phyloP scores from a whole-genome alignment of 2,329 filamentous ascomycete species.

The Ophiostoma australiae region DNA sequence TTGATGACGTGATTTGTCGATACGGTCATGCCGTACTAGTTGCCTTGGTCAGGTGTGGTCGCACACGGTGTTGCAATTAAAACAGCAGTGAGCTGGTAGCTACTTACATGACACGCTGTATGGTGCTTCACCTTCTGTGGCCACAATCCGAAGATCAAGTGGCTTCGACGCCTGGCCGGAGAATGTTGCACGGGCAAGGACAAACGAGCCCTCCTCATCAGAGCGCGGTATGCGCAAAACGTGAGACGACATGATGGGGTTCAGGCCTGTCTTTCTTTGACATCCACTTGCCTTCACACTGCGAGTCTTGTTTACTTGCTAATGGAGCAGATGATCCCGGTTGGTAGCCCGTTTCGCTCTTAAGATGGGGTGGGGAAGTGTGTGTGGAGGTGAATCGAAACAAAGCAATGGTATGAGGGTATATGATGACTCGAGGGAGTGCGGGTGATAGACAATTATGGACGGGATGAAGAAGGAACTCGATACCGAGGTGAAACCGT shows the following conservation, averaged over 20 bases:
- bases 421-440: background rate
- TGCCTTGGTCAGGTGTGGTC: background rate
- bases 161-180: slow-evolving; percentile 41
- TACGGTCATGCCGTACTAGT: slow-evolving; percentile 53
- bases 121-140: slow-evolving; percentile 60
- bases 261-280: slow-evolving; percentile 17
- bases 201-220: slow-evolving; percentile 47
- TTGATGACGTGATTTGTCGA: slow-evolving; percentile 49
- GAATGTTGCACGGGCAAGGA: slow-evolving; percentile 57
- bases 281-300: background rate
- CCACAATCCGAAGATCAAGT: slow-evolving; percentile 62
- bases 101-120: slow-evolving; percentile 55
- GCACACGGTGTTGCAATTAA: background rate
- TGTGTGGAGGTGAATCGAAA: background rate
- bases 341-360: background rate
- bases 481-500: background rate
- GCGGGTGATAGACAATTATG: background rate
- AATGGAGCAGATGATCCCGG: background rate
- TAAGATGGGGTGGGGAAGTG: background rate
- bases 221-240: slow-evolving; percentile 58
- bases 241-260: slow-evolving; percentile 22
- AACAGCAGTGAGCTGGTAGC: background rate
- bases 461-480: background rate
- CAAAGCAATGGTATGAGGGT: background rate
- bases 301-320: background rate